Base-by-base conservation (phyloP, 331 rosid species). In the Acacia concinna region DNA sequence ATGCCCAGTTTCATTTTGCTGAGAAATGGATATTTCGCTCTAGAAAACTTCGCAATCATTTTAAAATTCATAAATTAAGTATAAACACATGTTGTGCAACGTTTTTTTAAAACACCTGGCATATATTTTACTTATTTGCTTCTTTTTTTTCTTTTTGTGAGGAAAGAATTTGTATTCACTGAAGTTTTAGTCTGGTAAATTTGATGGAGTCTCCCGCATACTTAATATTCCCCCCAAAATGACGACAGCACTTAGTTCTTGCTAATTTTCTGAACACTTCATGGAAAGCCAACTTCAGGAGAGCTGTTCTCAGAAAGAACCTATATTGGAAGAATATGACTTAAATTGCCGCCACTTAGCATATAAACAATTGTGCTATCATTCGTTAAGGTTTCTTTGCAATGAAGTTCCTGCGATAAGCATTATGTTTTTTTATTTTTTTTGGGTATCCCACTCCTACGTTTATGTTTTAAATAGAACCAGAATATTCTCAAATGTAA, bases 401-500 rank as follows among this genome's bases (percentile, higher is more conserved):
- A 25, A 49, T 66, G 49, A 31, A 25, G 6, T 57, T 47, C 47
- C 44, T 73, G 27, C 0, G 23, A 20, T 37, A 59, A 44, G 28
- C 31, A 38, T 52, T 77, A 68, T 62, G 27, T 52, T 5, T 41
- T 28, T 4, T 73, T 46, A 30, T 35, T 35, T 35, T 14, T 41
- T 43, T 11, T 43, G 1, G 4, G 11, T 1, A 34, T 57, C 37
- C 62, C 28, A 73, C 59, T 52, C 66, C 30, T 30, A 17, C 40
- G 27, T 43, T 64, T 23, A 21, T 73, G 49, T 69, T 76, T 34
- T 32, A 77, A 60, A 25, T 4, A 25, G 68, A 43, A 71, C 47
- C 31, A 25, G 43, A 66, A 49, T 3, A 18, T 77, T 78, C 70
- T 71, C 27, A 71, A 69, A 35, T 81, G 31, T 81, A 10, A 63